Evolutionary conservation across 2,329 filamentous ascomycete genomes (phyloP).

Genomic region (Paecilomyces sp.): DNA sequence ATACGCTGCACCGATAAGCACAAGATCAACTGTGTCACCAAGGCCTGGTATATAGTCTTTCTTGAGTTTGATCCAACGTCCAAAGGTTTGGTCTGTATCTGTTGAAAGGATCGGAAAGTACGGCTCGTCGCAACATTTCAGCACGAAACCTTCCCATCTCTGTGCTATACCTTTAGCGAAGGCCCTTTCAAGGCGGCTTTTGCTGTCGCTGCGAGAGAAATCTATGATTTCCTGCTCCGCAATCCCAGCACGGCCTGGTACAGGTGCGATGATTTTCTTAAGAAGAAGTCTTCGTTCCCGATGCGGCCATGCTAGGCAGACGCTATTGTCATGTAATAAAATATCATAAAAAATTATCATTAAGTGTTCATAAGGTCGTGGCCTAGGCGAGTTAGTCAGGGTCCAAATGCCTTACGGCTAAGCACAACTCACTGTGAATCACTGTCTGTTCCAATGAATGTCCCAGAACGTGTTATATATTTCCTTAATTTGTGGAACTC

Average conservation of each 20-base stretch:
- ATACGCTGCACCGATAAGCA: conserved; percentile 68
- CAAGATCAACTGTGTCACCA: conserved; percentile 78
- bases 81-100: conserved; percentile 20
- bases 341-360: conserved; percentile 58
- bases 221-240: conserved; percentile 62
- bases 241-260: conserved; percentile 58
- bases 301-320: conserved; percentile 42
- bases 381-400: conserved; percentile 20
- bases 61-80: conserved; percentile 72
- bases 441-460: conserved; percentile 57
- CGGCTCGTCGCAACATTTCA: conserved; percentile 68
- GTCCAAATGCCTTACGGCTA: not conserved
- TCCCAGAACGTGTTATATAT: conserved; percentile 67
- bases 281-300: conserved; percentile 45
- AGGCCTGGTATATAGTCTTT: conserved; percentile 74
- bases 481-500: conserved; percentile 79
- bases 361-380: conserved; percentile 48
- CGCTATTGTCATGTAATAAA: conserved; percentile 49
- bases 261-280: conserved; percentile 46
- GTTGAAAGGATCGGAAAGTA: conserved; percentile 57
- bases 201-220: conserved; percentile 50
- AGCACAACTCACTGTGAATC: conserved; percentile 56
- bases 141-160: conserved; percentile 68
- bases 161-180: conserved; percentile 62
- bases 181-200: conserved; percentile 50